Percentiles rank a stretch among this genome's conserved stretches.
phyloP scores from a whole-genome alignment of 2,329 filamentous ascomycete species.

The Aspergillus fumigatiaffinis region DNA sequence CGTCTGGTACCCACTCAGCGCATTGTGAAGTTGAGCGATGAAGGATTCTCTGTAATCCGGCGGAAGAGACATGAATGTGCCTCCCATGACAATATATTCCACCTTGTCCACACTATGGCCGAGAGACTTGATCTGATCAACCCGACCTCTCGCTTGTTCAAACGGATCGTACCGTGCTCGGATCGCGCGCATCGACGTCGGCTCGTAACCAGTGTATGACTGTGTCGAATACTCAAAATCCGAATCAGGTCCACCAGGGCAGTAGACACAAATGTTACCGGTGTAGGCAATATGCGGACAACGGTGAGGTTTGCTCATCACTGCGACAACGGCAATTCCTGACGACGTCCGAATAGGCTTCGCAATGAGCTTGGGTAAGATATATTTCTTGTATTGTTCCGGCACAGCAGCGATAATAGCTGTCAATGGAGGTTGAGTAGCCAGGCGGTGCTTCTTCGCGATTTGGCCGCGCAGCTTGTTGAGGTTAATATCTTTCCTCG shows the following conservation, averaged over 20 bases:
- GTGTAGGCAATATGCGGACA: slow-evolving; percentile 98
- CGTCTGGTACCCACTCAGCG: slow-evolving; percentile 91
- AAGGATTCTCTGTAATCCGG: slow-evolving; percentile 88
- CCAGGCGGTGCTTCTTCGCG: slow-evolving; percentile 87
- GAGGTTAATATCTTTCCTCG: slow-evolving; percentile 84
- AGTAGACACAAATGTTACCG: slow-evolving; percentile 98
- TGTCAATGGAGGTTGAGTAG: slow-evolving; percentile 83
- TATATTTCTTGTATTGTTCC: slow-evolving; percentile 99
- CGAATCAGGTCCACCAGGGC: slow-evolving; percentile 92
- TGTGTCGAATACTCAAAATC: slow-evolving; percentile 99
- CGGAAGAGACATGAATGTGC: slow-evolving; percentile 95
- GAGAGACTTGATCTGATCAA: slow-evolving; percentile 92
- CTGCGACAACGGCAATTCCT: slow-evolving; percentile 94
- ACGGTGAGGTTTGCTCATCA: slow-evolving; percentile 98
- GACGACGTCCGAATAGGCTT: slow-evolving; percentile 96
- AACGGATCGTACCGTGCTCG: slow-evolving; percentile 96
- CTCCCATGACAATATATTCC: slow-evolving; percentile 99
- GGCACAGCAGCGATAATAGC: slow-evolving; percentile 97
- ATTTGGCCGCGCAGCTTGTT: slow-evolving; percentile 83
- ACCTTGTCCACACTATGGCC: slow-evolving; percentile 98
- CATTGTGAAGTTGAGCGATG: slow-evolving; percentile 94
- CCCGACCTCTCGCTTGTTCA: slow-evolving; percentile 90
- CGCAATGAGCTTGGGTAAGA: slow-evolving; percentile 89
- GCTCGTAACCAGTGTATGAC: slow-evolving; percentile 97
- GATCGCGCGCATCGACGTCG: slow-evolving; percentile 97